phyloP scores from a whole-genome alignment of 192 early-diverging fungal species.

The Umbelopsis isabellina region DNA sequence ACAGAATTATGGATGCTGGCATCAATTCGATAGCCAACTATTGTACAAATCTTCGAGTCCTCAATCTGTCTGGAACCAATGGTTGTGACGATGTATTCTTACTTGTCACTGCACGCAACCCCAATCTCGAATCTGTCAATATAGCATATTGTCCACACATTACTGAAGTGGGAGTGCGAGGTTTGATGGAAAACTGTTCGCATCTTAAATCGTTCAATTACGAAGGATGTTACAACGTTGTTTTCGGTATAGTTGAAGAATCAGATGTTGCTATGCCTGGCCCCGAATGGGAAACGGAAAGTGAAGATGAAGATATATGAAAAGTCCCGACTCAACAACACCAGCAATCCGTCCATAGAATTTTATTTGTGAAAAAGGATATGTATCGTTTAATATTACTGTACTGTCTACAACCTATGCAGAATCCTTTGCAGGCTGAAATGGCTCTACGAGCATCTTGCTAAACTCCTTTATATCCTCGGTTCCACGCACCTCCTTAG shows the following conservation, averaged over 20 bases:
- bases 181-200: slow-evolving; percentile 68
- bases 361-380: not conserved
- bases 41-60: not conserved
- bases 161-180: slow-evolving; percentile 41
- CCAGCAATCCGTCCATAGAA: not conserved
- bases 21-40: not conserved
- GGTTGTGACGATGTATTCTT: slow-evolving; percentile 7
- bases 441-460: slow-evolving; percentile 86
- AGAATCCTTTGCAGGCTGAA: slow-evolving; percentile 23
- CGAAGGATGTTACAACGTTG: slow-evolving; percentile 34
- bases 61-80: slow-evolving; percentile 8
- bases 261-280: slow-evolving; percentile 30
- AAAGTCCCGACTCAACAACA: not conserved
- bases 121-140: slow-evolving; percentile 56
- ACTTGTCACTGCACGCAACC: not conserved
- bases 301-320: slow-evolving; percentile 34
- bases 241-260: slow-evolving; percentile 35
- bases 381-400: slow-evolving; percentile 11
- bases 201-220: slow-evolving; percentile 40
- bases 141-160: slow-evolving; percentile 63
- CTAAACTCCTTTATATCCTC: slow-evolving; percentile 92
- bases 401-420: slow-evolving; percentile 7
- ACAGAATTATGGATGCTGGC: not conserved
- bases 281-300: slow-evolving; percentile 42
- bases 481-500: slow-evolving; percentile 94